phyloP scores from a whole-genome alignment of 148 eudicot species.

The Nyssa sinensis region DNA sequence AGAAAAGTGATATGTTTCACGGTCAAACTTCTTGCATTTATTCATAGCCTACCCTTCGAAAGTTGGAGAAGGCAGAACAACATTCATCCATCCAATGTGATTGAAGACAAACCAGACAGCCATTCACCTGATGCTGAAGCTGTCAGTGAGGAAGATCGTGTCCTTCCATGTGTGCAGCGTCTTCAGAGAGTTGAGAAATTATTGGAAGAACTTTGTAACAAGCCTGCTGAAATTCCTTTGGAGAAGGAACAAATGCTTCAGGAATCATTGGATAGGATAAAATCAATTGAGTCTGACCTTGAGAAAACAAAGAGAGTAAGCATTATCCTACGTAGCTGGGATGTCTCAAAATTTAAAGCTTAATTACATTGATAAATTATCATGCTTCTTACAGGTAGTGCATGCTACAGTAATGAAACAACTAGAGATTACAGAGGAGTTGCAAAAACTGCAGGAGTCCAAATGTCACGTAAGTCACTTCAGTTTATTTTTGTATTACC shows the following conservation, averaged over 20 bases:
- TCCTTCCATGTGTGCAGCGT: conserved; percentile 56
- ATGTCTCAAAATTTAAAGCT: conserved; percentile 5
- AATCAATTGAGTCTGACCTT: conserved; percentile 67
- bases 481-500: neutral
- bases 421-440: conserved; percentile 48
- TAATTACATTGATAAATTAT: neutral
- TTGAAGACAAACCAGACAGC: conserved; percentile 30
- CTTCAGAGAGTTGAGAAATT: conserved; percentile 54
- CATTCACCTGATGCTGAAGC: conserved; percentile 26
- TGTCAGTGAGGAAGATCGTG: conserved; percentile 18
- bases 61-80: conserved; percentile 47
- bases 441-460: conserved; percentile 51
- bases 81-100: conserved; percentile 36
- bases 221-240: conserved; percentile 56
- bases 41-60: conserved; percentile 30
- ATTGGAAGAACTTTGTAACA: conserved; percentile 56
- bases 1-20: conserved; percentile 32
- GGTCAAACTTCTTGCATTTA: conserved; percentile 27
- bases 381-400: conserved; percentile 40
- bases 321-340: neutral
- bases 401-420: conserved; percentile 66
- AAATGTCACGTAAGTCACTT: conserved; percentile 53
- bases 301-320: conserved; percentile 71
- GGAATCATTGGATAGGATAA: conserved; percentile 66
- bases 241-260: conserved; percentile 71